Base-by-base conservation (phyloP, 176 grass and related monocot genomes). In the Microstegium vimineum region DNA sequence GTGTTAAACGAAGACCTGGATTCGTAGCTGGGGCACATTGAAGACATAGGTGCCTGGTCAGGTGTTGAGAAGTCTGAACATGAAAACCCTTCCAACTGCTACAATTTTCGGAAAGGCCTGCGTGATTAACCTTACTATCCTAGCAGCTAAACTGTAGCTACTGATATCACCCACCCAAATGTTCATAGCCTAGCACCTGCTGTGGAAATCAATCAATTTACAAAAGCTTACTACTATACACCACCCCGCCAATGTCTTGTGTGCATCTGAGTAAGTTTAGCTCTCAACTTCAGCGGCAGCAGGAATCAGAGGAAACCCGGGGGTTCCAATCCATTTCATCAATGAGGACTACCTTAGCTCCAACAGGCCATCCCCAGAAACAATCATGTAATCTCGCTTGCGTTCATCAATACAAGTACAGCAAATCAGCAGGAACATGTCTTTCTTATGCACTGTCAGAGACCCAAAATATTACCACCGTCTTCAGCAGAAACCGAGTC, bases 151-250 rank as follows among this genome's bases (percentile, higher is more conserved):
- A 62, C 43, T 66, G 66, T 34, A 12, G 36, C 68, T 51, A 65
- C 35, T n/a, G 20, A 72, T 26, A 66, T 61, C 6, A 60, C 56
- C 56, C 10, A 26, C 60, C 43, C 3, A 69, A 26, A 67, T 68
- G 62, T 28, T 45, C 47, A 43, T 74, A 22, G 32, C 6, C 11
- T 60, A 81, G 60, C 49, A 57, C 47, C 60, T 79, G 66, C 38
- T 28, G 61, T 60, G 56, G 45, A 30, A 30, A 75, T 62, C 37
- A 30, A 75, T 62, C 69, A 86, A 62, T 73, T 40, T 86, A 86
- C 74, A 64, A 11, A 45, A 68, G 12, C 46, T 46, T 74, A 72
- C 46, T 83, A 52, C 83, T 83, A 69, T 79, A 90, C 79, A 86
- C 26, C 47, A 74, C 8, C 37, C 27, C 16, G 26, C 31, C 27